Evolutionary conservation across 139 green algal genomes (phyloP).

Genomic region (Ostreobium quekettii): DNA sequence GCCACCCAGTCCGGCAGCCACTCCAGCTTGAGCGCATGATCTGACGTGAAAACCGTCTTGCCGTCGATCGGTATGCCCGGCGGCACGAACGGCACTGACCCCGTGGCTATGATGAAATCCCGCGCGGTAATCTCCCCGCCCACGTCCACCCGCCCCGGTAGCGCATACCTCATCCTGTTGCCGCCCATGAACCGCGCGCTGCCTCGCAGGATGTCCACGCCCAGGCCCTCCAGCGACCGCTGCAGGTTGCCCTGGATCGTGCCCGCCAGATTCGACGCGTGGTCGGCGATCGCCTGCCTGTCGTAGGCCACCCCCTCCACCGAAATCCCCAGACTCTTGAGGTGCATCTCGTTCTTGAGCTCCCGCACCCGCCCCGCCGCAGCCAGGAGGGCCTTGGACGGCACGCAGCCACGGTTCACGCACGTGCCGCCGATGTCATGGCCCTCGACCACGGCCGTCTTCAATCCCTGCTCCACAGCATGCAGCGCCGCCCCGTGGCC

Average conservation of each 20-base stretch:
- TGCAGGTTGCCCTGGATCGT: conserved; percentile 88
- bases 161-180: conserved; percentile 79
- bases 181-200: conserved; percentile 73
- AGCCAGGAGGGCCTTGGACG: conserved; percentile 93
- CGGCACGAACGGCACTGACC: conserved; percentile 93
- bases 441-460: conserved; percentile 93
- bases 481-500: conserved; percentile 96
- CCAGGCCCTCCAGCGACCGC: conserved; percentile 82
- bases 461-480: conserved; percentile 92
- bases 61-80: conserved; percentile 95
- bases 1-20: conserved; percentile 97
- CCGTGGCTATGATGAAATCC: conserved; percentile 97
- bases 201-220: conserved; percentile 92
- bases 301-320: conserved; percentile 81
- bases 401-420: conserved; percentile 98
- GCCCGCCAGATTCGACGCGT: conserved; percentile 82
- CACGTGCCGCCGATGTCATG: conserved; percentile 97
- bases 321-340: conserved; percentile 89
- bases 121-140: conserved; percentile 77
- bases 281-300: conserved; percentile 82
- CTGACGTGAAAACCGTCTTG: conserved; percentile 98
- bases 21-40: conserved; percentile 97
- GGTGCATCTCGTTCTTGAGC: conserved; percentile 81
- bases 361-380: conserved; percentile 88
- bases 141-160: conserved; percentile 85